Base-by-base conservation (phyloP, 176 grass and related monocot genomes). In the Cenchrus americanus region DNA sequence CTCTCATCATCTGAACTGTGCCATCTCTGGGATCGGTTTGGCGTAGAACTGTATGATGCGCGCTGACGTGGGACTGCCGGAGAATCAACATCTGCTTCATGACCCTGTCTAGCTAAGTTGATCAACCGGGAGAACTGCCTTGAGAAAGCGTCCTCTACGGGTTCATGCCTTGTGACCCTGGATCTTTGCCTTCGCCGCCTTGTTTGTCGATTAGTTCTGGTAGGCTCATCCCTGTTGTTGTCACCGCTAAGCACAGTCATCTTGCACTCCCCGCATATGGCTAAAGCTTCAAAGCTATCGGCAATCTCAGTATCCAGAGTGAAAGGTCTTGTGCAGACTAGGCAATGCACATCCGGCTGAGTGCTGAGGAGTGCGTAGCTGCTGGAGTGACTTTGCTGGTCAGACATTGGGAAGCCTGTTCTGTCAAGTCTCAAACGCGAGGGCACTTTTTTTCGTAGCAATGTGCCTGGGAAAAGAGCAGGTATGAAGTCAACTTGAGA, bases 191-290 rank as follows among this genome's bases (percentile, higher is more conserved):
- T 76, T 26, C 53, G 82, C 48, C 48, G 73, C 17, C 81, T 82
- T 61, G 46, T 73, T 55, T 81, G 86, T 23, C 47, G 87, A 55
- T 70, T 75, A 73, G 49, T 63, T 53, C 80, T 19, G 66, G 78
- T 62, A 69, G 52, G 79, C 26, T 69, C 84, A 50, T 81, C 70
- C 75, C 87, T 86, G 79, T 61, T 78, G 19, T 76, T 77, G 19
- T 86, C 85, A 52, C 53, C n/a, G n/a, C n/a, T 83, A 19, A 88
- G 80, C 52, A 93, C 76, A 48, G 90, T 90, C 22, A 57, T 49
- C 75, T 93, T 88, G 77, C 94, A 97, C 10, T 91, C 94, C 19
- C 84, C 73, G 79, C 94, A 97, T 83, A 98, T 95, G 4, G 87
- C 88, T 79, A 98, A 82, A 73, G 96, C 89, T 90, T 98, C 91